Evolutionary conservation across 2,329 filamentous ascomycete species (phyloP).

Genomic region (Chaetomium sp.): DNA sequence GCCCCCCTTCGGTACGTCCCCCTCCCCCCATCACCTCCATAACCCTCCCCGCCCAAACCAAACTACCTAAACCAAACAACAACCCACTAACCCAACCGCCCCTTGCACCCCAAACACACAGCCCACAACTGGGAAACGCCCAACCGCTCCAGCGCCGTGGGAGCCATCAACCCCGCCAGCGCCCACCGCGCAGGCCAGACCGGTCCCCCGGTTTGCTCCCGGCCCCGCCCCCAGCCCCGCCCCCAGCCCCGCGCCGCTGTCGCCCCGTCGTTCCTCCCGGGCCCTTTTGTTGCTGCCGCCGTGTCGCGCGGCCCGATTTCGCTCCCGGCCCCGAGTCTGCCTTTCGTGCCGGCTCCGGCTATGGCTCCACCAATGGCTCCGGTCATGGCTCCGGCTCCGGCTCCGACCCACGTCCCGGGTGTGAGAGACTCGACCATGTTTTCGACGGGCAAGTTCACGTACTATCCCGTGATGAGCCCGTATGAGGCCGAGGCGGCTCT

Average conservation of each 20-base stretch:
- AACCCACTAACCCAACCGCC: not conserved
- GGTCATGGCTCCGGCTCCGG: not conserved
- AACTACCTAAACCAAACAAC: not conserved
- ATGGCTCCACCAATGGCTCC: too few species aligned
- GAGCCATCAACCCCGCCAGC: not conserved
- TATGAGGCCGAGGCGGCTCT: constrained; percentile 25
- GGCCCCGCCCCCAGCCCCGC: constrained; percentile 1
- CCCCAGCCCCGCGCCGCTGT: not conserved
- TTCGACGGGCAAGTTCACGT: constrained; percentile 5
- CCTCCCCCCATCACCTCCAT: not conserved
- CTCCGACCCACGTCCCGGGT: not conserved
- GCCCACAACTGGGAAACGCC: constrained; percentile 31
- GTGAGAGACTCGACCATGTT: not conserved
- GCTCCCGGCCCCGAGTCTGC: too few species aligned
- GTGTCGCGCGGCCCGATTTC: too few species aligned
- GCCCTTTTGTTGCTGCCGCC: too few species aligned
- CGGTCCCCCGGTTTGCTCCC: constrained; percentile 26
- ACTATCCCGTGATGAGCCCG: constrained; percentile 28
- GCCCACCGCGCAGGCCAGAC: constrained; percentile 12
- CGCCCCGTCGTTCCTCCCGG: not conserved
- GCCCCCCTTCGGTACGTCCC: constrained; percentile 27
- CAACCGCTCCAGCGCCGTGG: constrained; percentile 17
- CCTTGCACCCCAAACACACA: not conserved
- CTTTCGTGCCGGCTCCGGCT: not conserved
- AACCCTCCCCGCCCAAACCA: not conserved